Percentiles rank a stretch among this genome's conserved stretches.
Conservation (phyloP, 768 basidiomycete genomes). For the Exidia glandulosa region DNA sequence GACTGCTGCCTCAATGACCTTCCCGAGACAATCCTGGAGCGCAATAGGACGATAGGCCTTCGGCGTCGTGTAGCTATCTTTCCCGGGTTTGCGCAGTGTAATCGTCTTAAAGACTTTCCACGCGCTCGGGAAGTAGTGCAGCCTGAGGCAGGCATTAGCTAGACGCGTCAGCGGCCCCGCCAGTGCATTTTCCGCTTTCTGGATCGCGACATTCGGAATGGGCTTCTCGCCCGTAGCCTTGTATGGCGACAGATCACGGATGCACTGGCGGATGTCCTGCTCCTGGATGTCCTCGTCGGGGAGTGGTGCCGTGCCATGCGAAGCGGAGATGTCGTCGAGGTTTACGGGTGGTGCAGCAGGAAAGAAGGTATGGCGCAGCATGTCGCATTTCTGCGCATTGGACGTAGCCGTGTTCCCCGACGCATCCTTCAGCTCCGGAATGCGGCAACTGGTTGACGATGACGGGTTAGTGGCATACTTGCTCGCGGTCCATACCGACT, state of each 20-base stretch:
- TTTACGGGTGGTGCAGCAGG: background rate
- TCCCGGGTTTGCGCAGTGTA: constrained; percentile 25
- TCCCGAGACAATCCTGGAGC: constrained; percentile 21
- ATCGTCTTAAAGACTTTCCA: constrained; percentile 23
- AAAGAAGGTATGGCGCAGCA: background rate
- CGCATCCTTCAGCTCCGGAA: background rate
- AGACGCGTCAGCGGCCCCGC: background rate
- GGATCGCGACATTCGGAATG: constrained; percentile 5
- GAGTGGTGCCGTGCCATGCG: too few relatives aligned
- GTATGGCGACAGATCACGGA: too few relatives aligned
- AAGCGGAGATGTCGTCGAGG: background rate
- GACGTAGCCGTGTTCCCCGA: background rate
- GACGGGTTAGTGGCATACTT: background rate
- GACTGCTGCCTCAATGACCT: constrained; percentile 16
- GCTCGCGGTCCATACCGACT: background rate
- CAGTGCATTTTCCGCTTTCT: background rate
- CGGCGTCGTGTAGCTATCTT: constrained; percentile 20
- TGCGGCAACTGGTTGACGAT: too few relatives aligned
- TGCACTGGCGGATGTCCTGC: too few relatives aligned
- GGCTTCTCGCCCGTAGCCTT: constrained; percentile 2
- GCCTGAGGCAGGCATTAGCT: too few relatives aligned
- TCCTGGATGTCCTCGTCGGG: too few relatives aligned
- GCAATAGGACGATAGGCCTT: constrained; percentile 29
- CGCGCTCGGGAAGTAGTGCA: constrained; percentile 4
- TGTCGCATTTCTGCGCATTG: background rate